Evolutionary conservation across 768 basidiomycete species (phyloP).

Genomic region (Tylopilus felleus): DNA sequence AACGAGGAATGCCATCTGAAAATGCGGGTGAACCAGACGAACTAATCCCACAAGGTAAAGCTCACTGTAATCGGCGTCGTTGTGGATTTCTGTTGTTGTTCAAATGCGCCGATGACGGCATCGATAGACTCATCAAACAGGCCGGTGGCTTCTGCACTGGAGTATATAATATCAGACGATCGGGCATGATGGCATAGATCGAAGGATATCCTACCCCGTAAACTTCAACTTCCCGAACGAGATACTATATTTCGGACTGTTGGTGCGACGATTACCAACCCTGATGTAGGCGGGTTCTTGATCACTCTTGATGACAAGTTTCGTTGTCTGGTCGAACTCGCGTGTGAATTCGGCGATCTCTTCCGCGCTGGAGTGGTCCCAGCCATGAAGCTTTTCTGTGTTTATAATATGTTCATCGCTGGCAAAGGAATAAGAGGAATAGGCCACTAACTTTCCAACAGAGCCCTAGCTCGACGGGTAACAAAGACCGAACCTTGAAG

Average conservation of each 20-base stretch:
- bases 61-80: neutral
- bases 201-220: constrained; percentile 1
- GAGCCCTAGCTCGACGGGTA: neutral
- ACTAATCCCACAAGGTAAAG: neutral
- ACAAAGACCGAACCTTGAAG: neutral
- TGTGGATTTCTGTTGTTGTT: neutral
- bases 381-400: neutral
- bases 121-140: neutral
- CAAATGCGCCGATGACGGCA: neutral
- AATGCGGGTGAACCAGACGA: neutral
- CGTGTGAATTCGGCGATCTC: neutral
- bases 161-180: neutral
- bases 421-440: neutral
- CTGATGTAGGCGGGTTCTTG: constrained; percentile 4
- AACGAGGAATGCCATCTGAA: neutral
- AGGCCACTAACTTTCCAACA: neutral
- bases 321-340: constrained; percentile 4
- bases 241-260: neutral
- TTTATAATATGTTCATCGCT: neutral
- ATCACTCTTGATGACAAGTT: constrained; percentile 3
- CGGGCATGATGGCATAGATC: neutral
- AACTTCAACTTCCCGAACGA: constrained; percentile 6
- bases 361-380: neutral
- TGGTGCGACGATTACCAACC: neutral
- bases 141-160: neutral